Percentiles rank a stretch among this genome's conserved stretches.
Conservation (phyloP, 148 eudicot species). For the Tetragonia tetragonoides region DNA sequence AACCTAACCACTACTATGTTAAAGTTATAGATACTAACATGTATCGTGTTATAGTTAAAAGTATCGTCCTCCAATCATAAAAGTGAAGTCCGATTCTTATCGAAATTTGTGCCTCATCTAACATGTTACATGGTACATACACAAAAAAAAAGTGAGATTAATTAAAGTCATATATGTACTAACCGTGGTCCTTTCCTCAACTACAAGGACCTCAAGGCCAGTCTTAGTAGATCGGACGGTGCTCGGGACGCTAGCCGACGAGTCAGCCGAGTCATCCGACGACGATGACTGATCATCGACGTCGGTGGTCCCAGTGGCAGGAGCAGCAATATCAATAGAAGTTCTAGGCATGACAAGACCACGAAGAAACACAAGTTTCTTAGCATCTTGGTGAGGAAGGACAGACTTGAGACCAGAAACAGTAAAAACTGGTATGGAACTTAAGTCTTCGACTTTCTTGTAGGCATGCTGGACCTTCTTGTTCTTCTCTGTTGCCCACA, state of each 20-base stretch:
- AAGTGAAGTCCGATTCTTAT: too few relatives aligned
- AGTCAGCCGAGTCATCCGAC: not conserved
- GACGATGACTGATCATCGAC: not conserved
- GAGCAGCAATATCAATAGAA: not conserved
- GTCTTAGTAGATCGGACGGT: not conserved
- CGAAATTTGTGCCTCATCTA: too few relatives aligned
- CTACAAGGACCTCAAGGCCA: not conserved
- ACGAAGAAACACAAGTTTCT: conserved; percentile 10
- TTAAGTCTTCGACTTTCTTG: not conserved
- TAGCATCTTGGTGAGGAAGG: not conserved
- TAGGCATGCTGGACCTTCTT: not conserved
- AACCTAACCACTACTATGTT: too few relatives aligned
- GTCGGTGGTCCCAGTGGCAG: not conserved
- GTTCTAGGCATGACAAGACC: conserved; percentile 6
- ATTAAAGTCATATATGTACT: not conserved
- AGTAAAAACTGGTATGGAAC: not conserved
- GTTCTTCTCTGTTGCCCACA: not conserved
- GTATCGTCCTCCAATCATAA: too few relatives aligned
- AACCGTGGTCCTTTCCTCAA: not conserved
- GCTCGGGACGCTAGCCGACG: not conserved
- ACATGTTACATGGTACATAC: too few relatives aligned
- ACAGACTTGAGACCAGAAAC: not conserved
- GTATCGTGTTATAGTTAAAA: too few relatives aligned
- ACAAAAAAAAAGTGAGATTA: too few relatives aligned
- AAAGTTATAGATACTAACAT: too few relatives aligned